Evolutionary conservation across 73 alveolate genomes (phyloP), one percentile per base, ranked within the genome.

Genomic region (Paramecium bursaria): DNA sequence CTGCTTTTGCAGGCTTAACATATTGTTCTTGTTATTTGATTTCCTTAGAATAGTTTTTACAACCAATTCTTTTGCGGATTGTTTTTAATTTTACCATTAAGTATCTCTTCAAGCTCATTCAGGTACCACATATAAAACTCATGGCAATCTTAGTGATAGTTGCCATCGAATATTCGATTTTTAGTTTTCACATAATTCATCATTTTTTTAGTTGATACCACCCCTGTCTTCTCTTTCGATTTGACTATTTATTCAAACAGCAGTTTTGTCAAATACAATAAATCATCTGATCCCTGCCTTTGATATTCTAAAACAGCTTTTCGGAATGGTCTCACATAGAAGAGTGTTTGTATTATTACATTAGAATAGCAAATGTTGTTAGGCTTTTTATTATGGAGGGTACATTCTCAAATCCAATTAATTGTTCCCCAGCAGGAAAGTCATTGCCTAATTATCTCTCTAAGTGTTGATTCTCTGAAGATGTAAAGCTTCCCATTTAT

Each of bases 351-450:
- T 19, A 79, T 30, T 9, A 79, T 79, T 14, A 49, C 49, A 33
- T 79, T 79, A 2, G 89, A 79, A 54, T 79, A 79, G 73, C 89
- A 79, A 13, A 54, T 79, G 35, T 79, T 79, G 52, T 50, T 50
- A 22, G 46, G 51, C 89, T 79, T 47, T 15, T 54, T 31, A 48
- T 39, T 50, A 60, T n/a, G 25, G 1, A 30, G 23, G 7, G 30
- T 79, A 79, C 89, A 79, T 79, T 79, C 22, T 52, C 80, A 48
- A 79, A 79, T 50, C 89, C 89, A 21, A 79, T 42, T 61, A 79
- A 79, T 48, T 49, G 51, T 29, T 52, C 85, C 3, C 85, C 85
- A 31, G 51, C 74, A 3, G 89, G 89, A 79, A 79, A 79, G 23
- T 79, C 76, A 7, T 54, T 26, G 0, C 89, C 89, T 31, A 79